These are phyloP conservation scores for Aureobasidium sp. DNA, from an alignment of 2,329 filamentous ascomycete genomes.

Conservation along the genomic window DNA sequence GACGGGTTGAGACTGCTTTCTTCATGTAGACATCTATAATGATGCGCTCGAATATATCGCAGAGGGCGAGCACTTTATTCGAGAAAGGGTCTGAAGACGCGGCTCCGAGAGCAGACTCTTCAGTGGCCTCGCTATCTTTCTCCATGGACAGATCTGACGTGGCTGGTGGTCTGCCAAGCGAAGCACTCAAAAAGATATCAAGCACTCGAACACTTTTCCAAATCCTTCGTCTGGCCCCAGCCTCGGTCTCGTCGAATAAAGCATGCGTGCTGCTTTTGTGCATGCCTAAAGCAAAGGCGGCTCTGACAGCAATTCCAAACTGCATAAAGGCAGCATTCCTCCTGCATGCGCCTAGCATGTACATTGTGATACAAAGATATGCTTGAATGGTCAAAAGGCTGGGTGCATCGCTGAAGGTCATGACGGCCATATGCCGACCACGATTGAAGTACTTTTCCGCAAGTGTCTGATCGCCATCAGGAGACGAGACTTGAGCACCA, in stretches of 20 bases:
- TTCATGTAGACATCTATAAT: constrained; percentile 42
- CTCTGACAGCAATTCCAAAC: constrained; percentile 45
- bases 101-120: background rate
- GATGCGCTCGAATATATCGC: constrained; percentile 42
- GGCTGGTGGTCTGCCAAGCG: constrained; percentile 46
- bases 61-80: constrained; percentile 33
- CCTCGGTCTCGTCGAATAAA: constrained; percentile 10
- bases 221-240: constrained; percentile 32
- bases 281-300: constrained; percentile 47
- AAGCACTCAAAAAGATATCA: constrained; percentile 46
- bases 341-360: constrained; percentile 46
- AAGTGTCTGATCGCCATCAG: constrained; percentile 28
- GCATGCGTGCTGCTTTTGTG: constrained; percentile 28
- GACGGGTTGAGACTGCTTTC: constrained; percentile 34
- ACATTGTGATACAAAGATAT: constrained; percentile 46
- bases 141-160: constrained; percentile 46
- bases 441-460: constrained; percentile 44
- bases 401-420: constrained; percentile 43
- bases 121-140: constrained; percentile 23
- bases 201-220: constrained; percentile 49
- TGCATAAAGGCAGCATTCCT: constrained; percentile 49
- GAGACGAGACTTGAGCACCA: constrained; percentile 36
- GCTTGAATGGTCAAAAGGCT: constrained; percentile 46
- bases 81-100: constrained; percentile 24
- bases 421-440: constrained; percentile 40